phyloP scores from a whole-genome alignment of 768 basidiomycete genomes.

The Dacryopinax spathularia region DNA sequence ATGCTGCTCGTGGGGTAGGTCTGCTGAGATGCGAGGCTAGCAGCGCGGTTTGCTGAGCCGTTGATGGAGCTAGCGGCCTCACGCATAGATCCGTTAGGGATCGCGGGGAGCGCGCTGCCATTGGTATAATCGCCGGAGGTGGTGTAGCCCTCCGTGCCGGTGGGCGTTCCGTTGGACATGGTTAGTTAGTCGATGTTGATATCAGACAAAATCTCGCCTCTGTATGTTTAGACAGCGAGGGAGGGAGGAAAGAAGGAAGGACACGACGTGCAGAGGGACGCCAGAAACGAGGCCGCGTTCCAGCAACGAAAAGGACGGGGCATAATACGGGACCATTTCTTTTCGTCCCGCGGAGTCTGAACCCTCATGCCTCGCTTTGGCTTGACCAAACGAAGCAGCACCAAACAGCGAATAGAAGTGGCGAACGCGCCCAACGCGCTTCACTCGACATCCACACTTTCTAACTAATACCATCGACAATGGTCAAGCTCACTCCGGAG shows the following conservation, averaged over 20 bases:
- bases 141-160: not conserved
- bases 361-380: not conserved
- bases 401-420: not conserved
- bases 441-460: not conserved
- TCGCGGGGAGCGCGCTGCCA: not conserved
- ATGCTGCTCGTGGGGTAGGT: constrained; percentile 4
- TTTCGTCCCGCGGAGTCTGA: constrained; percentile 3
- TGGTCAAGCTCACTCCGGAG: constrained; percentile 84
- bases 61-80: not conserved
- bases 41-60: not conserved
- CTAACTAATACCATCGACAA: constrained; percentile 25
- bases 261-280: constrained; percentile 1
- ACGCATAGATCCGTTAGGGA: constrained; percentile 2
- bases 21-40: not conserved
- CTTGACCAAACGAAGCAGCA: not conserved
- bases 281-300: constrained; percentile 4
- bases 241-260: not conserved
- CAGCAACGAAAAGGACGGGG: constrained; percentile 5
- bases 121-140: not conserved
- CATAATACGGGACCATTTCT: not conserved
- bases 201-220: not conserved
- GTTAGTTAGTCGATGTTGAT: not conserved
- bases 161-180: not conserved
- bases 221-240: not conserved
- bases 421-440: not conserved